Evolutionary conservation across 192 early-diverging fungal species (phyloP), one percentile per base, ranked within the genome.

Genomic region (Linnemannia exigua): DNA sequence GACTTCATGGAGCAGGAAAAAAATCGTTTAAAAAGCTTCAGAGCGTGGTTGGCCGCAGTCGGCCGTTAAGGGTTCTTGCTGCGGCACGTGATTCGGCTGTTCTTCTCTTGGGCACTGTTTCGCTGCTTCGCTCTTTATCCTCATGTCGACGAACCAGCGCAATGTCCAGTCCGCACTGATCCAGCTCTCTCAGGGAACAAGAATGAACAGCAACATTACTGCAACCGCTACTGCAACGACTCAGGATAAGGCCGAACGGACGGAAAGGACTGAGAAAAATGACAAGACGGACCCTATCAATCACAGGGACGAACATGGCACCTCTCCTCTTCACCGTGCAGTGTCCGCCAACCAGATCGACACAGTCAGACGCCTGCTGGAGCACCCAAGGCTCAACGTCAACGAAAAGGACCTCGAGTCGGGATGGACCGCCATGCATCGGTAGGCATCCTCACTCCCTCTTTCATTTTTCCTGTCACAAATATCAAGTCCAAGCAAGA

Each of bases 351-450:
- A 91, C 63, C 37, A 90, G 33, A 47, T 83, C 15, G 72, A 84
- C 22, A 70, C 87, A 19, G 86, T 89, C 48, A 69, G 69, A 33
- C 11, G 46, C 1, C 69, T 92, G 1, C 78, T 92, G 7, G 75
- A 81, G 28, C 88, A 88, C 79, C 71, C 89, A 14, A 79, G 75
- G 9, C 77, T 93, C 14, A 89, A 93, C 78, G 79, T 95, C 52
- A 95, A 95, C 74, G 41, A 87, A 20, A 87, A 87, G 70, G 95
- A 96, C 67, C 36, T 70, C 14, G 95, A 96, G 72, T 93, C 89
- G 67, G 93, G 93, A 1, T 95, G 94, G 88, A 95, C 95, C 20
- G 87, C 92, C 2, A 77, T 96, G 50, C 95, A 96, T 78, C 90
- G 89, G 88, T 90, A 79, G 31, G 28, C 4, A 67, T n/a, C n/a